Conservation (phyloP, 129 eudicot genomes). For the Artemisia annua region DNA sequence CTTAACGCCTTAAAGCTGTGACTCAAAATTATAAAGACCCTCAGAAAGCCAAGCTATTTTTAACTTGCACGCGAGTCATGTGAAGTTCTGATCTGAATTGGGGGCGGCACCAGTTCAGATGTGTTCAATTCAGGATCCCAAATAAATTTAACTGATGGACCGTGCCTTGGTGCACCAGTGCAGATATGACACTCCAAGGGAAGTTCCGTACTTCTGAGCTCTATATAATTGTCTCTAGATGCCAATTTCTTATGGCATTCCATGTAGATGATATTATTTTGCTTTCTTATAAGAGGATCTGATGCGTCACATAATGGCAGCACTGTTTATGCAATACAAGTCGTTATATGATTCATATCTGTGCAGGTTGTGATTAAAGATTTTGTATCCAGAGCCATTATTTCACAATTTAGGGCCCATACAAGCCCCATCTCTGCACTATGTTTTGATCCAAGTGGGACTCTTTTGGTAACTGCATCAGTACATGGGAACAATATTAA, state of each 20-base stretch:
- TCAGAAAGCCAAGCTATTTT: no score
- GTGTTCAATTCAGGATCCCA: background rate
- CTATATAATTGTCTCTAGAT: background rate
- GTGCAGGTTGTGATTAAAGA: slow-evolving; percentile 87
- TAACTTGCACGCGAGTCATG: no score
- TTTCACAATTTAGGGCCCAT: slow-evolving; percentile 95
- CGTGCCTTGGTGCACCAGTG: no score
- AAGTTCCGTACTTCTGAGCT: background rate
- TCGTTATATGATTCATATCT: slow-evolving; percentile 4
- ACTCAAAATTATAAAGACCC: no score
- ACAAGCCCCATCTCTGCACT: slow-evolving; percentile 88
- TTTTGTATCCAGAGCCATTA: slow-evolving; percentile 58
- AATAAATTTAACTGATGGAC: no score
- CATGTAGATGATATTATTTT: background rate
- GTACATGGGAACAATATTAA: slow-evolving; percentile 88
- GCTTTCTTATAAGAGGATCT: background rate
- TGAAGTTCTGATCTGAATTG: no score
- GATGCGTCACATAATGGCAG: background rate
- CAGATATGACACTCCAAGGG: background rate
- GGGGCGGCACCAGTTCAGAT: background rate
- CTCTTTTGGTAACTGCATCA: slow-evolving; percentile 94
- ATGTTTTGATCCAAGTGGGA: slow-evolving; percentile 98
- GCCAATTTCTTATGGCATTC: background rate
- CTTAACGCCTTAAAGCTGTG: no score
- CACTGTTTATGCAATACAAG: slow-evolving; percentile 1